Conservation (phyloP, 257 asterid species). For the Knoxia roxburghii region DNA sequence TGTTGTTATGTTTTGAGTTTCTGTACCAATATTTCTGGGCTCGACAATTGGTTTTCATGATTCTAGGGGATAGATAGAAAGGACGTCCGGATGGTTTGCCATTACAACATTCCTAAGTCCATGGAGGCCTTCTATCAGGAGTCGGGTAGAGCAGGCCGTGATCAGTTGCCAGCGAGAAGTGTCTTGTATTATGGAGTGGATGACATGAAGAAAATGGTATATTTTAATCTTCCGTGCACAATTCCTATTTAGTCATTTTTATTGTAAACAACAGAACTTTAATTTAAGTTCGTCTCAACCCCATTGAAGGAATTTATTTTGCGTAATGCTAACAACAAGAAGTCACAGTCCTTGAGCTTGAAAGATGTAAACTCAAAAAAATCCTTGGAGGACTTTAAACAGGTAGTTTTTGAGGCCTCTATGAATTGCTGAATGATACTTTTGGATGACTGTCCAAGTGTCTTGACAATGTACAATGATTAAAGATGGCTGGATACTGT, state of each 20-base stretch:
- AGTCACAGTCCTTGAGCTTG: constrained; percentile 45
- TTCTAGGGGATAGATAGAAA: constrained; percentile 87
- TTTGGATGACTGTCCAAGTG: constrained; percentile 20
- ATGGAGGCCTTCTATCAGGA: constrained; percentile 99
- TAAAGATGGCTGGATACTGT: constrained; percentile 84
- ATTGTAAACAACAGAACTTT: neutral
- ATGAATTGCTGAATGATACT: neutral
- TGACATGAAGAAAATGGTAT: constrained; percentile 83
- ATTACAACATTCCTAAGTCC: constrained; percentile 86
- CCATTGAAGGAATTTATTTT: constrained; percentile 73
- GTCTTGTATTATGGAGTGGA: constrained; percentile 84
- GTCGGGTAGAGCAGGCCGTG: constrained; percentile 99
- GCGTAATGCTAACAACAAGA: constrained; percentile 54
- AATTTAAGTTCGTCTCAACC: constrained; percentile 15
- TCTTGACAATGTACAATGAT: constrained; percentile 18
- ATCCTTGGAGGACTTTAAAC: constrained; percentile 57
- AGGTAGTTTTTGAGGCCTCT: constrained; percentile 28
- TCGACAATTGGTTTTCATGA: constrained; percentile 13
- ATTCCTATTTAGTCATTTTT: neutral
- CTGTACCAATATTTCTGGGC: constrained; percentile 9
- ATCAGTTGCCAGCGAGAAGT: constrained; percentile 87
- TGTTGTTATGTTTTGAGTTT: constrained; percentile 11
- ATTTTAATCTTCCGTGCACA: constrained; percentile 9
- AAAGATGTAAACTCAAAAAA: constrained; percentile 62
- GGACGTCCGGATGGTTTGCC: constrained; percentile 96